Percentiles rank a stretch among this genome's conserved stretches.
phyloP scores from a whole-genome alignment of 352 stramenopile genomes.

The Globisporangium parvum region DNA sequence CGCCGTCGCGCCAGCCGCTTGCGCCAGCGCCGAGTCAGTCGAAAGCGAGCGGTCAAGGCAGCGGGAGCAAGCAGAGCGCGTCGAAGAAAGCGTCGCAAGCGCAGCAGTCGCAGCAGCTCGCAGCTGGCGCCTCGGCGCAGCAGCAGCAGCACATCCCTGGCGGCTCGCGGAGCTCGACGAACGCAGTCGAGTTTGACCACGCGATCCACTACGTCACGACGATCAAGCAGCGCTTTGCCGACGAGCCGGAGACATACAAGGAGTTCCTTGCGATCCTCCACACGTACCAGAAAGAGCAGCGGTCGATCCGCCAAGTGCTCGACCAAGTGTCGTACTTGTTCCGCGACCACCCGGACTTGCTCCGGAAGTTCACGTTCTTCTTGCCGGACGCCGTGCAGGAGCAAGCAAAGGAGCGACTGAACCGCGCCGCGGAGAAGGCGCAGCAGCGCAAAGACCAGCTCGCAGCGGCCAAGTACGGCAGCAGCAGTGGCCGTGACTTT shows the following conservation, averaged over 20 bases:
- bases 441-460: slow-evolving; percentile 83
- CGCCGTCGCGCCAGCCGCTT: slow-evolving; percentile 48
- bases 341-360: slow-evolving; percentile 97
- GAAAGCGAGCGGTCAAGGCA: slow-evolving; percentile 16
- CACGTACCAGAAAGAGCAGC: slow-evolving; percentile 99
- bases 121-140: slow-evolving; percentile 2
- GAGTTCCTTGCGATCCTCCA: slow-evolving; percentile 99
- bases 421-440: slow-evolving; percentile 92
- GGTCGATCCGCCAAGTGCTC: slow-evolving; percentile 96
- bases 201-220: slow-evolving; percentile 99
- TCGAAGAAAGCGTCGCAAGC: slow-evolving; percentile 65
- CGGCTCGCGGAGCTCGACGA: slow-evolving; percentile 39
- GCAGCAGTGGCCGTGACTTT: neutral
- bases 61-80: slow-evolving; percentile 31
- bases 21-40: slow-evolving; percentile 22
- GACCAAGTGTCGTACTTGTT: slow-evolving; percentile 99
- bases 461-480: slow-evolving; percentile 37
- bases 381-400: slow-evolving; percentile 98
- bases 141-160: slow-evolving; percentile 17
- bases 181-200: slow-evolving; percentile 98
- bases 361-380: slow-evolving; percentile 99
- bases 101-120: slow-evolving; percentile 22
- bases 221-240: slow-evolving; percentile 98
- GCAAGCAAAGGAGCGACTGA: slow-evolving; percentile 94
- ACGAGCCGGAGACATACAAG: slow-evolving; percentile 98